Base-by-base conservation (phyloP, 2,329 filamentous ascomycete species). In the Fusarium clavum region DNA sequence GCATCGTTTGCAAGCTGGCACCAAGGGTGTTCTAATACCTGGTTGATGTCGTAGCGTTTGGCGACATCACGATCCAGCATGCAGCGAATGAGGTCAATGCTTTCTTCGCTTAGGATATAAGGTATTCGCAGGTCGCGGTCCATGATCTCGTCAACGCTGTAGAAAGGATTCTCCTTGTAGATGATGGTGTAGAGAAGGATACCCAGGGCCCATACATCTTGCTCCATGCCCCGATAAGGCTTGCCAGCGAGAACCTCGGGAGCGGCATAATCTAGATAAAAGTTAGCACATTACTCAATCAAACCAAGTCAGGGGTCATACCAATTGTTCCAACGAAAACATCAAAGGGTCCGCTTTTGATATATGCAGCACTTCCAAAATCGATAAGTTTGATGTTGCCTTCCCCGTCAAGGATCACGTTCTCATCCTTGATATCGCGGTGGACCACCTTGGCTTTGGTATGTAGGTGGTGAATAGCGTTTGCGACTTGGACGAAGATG, bases 101-200 rank as follows among this genome's bases (percentile, higher is more conserved):
- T 97, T 72, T 94, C 92, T 70, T 98, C 94, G 79, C 93, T 94
- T 83, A 95, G 90, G 34, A 92, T 88, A 79, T 93, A 98, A 0
- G 96, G 96, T 29, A 99, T 91, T 49, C 96, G 89, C 63, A 99
- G 84, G 74, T 98, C 95, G 76, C 95, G 94, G 79, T 99, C 96
- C 88, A 98, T 97, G 77, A 99, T 99, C 84, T 99, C 96, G 80
- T 99, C 96, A 76, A 98, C 96, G 81, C 92, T 97, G 86, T 98
- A 98, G 81, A 98, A 99, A 1, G 96, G 95, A 77, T 99, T 99
- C 82, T 99, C 96, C 83, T 98, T 99, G 87, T 99, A 99, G 77
- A 98, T 92, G 77, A 99, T 98, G 29, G 96, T 99, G 84, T 99
- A 99, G 16, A 99, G 88, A 27, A 99, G 87, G 76, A 99, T 98